Evolutionary conservation across 179 eudicot genomes (phyloP).

Genomic region (Patellifolia procumbens): DNA sequence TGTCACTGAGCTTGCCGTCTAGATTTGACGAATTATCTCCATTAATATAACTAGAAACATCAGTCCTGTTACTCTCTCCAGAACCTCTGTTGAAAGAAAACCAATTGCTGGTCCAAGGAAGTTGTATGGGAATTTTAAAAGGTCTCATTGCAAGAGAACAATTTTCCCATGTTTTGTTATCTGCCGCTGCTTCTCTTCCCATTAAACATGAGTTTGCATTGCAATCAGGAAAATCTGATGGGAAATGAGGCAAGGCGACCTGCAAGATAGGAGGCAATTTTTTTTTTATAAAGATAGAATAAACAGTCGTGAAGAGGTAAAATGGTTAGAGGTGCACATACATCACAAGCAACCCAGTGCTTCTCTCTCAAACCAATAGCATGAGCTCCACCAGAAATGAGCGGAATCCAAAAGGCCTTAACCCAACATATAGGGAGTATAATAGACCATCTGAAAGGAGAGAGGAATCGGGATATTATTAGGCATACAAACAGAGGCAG

Average conservation of each 20-base stretch:
- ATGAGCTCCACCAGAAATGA: constrained; percentile 72
- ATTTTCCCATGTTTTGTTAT: constrained; percentile 37
- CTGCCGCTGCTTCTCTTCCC: constrained; percentile 49
- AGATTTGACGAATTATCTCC: constrained; percentile 18
- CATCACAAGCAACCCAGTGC: constrained; percentile 85
- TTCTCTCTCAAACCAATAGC: constrained; percentile 87
- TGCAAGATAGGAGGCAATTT: constrained; percentile 34
- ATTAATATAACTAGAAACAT: constrained; percentile 16
- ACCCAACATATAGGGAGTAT: constrained; percentile 86
- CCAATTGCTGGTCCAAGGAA: constrained; percentile 68
- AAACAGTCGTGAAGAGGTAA: constrained; percentile 4
- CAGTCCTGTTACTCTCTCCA: constrained; percentile 19
- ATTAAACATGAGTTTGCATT: constrained; percentile 51
- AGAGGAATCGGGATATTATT: constrained; percentile 14
- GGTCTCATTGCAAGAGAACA: constrained; percentile 58
- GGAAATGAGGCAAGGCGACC: constrained; percentile 76
- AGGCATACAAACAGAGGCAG: constrained; percentile 2
- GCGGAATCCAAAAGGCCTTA: constrained; percentile 75
- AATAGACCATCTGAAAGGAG: constrained; percentile 70
- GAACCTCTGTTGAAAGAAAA: constrained; percentile 26
- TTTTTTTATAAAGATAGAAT: neutral
- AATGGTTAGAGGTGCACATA: constrained; percentile 34
- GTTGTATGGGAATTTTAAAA: constrained; percentile 55
- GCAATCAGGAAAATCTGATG: constrained; percentile 88
- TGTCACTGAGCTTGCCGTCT: constrained; percentile 16